Evolutionary conservation across 2,329 filamentous ascomycete genomes (phyloP).

Genomic region (Verticillium dahliae): DNA sequence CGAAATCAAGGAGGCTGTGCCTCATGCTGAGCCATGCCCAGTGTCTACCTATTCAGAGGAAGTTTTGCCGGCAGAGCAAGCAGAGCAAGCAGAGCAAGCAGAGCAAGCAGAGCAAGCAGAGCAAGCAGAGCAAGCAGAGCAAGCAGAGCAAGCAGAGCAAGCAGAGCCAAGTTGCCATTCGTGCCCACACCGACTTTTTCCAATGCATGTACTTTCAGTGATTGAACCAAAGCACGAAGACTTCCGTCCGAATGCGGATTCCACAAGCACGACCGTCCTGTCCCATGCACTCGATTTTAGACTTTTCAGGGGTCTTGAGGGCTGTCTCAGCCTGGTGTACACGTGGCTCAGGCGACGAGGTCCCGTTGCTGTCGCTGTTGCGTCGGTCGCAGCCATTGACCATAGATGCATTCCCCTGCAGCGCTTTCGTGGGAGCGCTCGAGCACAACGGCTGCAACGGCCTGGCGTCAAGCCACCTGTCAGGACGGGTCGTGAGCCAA

Average conservation of each 20-base stretch:
- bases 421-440: too few relatives aligned
- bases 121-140: too few relatives aligned
- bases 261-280: too few relatives aligned
- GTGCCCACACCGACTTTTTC: background rate
- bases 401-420: too few relatives aligned
- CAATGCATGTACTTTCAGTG: background rate
- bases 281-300: background rate
- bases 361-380: background rate
- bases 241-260: too few relatives aligned
- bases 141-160: too few relatives aligned
- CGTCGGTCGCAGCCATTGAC: too few relatives aligned
- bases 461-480: background rate
- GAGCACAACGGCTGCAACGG: background rate
- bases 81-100: too few relatives aligned
- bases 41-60: background rate
- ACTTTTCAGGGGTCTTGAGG: background rate
- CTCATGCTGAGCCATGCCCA: background rate
- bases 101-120: too few relatives aligned
- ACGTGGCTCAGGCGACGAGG: background rate
- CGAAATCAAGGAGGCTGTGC: background rate
- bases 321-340: background rate
- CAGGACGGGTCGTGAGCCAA: too few relatives aligned
- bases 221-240: too few relatives aligned
- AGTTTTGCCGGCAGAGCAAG: background rate
- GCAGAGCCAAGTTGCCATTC: background rate